These are phyloP conservation scores for Medicago arabica DNA, from an alignment of 306 rosid genomes.

Conservation along the genomic window DNA sequence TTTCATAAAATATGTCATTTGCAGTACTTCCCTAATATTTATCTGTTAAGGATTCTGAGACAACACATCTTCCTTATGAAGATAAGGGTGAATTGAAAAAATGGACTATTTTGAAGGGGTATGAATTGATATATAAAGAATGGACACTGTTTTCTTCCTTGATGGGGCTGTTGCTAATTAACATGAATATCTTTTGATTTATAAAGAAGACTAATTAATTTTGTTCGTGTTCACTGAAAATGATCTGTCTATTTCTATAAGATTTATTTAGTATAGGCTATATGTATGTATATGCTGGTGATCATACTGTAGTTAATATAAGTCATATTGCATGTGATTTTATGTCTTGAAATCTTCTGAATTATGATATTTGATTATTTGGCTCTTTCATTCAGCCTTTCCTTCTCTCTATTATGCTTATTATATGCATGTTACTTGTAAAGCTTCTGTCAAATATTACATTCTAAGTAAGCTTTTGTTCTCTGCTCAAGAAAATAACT, in stretches of 20 bases:
- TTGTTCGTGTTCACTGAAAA: neutral
- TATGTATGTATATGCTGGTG: neutral
- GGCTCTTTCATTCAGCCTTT: neutral
- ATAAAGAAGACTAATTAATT: constrained; percentile 16
- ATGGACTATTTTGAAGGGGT: constrained; percentile 14
- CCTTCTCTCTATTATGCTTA: constrained; percentile 21
- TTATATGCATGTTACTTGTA: neutral
- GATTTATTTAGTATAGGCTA: neutral
- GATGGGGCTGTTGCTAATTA: constrained; percentile 9
- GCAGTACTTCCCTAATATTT: constrained; percentile 5
- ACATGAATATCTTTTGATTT: constrained; percentile 9
- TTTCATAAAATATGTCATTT: constrained; percentile 12
- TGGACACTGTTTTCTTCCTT: constrained; percentile 4
- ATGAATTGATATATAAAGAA: constrained; percentile 1
- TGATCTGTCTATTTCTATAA: neutral
- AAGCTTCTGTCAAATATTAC: constrained; percentile 8
- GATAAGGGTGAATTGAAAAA: neutral
- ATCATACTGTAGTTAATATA: neutral
- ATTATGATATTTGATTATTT: neutral
- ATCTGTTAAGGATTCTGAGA: constrained; percentile 1
- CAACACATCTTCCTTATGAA: neutral
- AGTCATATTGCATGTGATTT: constrained; percentile 16
- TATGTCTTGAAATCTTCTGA: constrained; percentile 31
- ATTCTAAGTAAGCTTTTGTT: too few relatives aligned
- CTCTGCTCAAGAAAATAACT: neutral